Percentiles rank a stretch among this genome's conserved stretches.
phyloP scores from a whole-genome alignment of 225 moss, liverwort and hornwort genomes.

The Pseudisothecium myosuroides region DNA sequence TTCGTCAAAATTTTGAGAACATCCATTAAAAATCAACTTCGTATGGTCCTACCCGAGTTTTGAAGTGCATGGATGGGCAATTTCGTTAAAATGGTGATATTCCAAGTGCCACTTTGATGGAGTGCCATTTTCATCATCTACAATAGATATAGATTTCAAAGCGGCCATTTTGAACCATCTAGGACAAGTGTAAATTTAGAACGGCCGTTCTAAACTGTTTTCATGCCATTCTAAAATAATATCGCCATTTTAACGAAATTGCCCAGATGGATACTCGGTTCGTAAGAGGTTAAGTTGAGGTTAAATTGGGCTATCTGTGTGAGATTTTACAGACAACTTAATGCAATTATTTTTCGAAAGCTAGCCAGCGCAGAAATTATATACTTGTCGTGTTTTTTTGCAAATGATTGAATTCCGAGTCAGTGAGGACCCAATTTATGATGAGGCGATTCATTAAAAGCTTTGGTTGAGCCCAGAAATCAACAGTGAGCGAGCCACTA shows the following conservation, averaged over 20 bases:
- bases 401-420: neutral
- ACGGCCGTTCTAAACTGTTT: too few relatives aligned
- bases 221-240: too few relatives aligned
- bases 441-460: neutral
- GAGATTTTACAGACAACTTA: neutral
- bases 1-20: neutral
- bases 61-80: neutral
- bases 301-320: neutral
- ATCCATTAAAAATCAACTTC: neutral
- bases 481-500: neutral
- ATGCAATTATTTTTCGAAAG: neutral
- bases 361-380: neutral
- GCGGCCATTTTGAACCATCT: too few relatives aligned
- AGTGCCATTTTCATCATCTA: too few relatives aligned
- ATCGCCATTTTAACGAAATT: too few relatives aligned
- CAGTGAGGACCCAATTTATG: neutral
- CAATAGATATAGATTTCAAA: too few relatives aligned
- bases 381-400: neutral
- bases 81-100: too few relatives aligned
- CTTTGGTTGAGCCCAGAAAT: neutral
- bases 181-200: too few relatives aligned
- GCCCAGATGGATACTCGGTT: neutral
- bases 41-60: neutral
- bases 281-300: neutral
- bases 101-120: too few relatives aligned